Evolutionary conservation across 331 rosid species (phyloP).

Genomic region (Pyrus hybrid): DNA sequence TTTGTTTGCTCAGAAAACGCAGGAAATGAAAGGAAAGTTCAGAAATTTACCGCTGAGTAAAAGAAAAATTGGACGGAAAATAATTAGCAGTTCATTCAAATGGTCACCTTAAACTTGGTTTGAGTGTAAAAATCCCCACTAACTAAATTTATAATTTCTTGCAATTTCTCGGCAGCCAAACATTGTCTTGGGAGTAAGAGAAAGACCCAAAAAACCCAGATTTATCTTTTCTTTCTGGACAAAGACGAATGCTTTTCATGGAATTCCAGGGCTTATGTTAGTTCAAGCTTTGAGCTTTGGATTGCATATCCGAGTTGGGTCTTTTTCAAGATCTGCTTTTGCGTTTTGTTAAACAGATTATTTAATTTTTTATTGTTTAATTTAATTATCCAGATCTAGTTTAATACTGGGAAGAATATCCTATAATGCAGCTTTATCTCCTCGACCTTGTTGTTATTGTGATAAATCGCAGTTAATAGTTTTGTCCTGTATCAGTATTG

Average conservation of each 20-base stretch:
- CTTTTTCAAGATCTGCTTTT: not conserved
- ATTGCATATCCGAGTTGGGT: not conserved
- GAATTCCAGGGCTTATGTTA: not conserved
- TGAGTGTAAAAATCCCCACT: not conserved
- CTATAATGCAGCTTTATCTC: not conserved
- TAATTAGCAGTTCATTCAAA: not conserved
- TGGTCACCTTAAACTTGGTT: not conserved
- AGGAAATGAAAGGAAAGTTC: not conserved
- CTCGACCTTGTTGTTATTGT: not conserved
- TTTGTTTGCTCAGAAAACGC: not conserved
- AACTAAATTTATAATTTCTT: not conserved
- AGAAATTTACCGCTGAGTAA: not conserved
- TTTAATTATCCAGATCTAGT: conserved; percentile 11
- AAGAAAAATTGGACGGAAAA: not conserved
- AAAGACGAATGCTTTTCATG: not conserved
- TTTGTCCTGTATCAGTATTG: conserved; percentile 16
- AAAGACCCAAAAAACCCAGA: not conserved
- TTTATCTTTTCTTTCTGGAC: not conserved
- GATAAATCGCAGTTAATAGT: conserved; percentile 1
- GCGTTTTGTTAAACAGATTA: not conserved
- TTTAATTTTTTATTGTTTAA: not conserved
- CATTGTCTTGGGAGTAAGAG: not conserved
- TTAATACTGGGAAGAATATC: not conserved
- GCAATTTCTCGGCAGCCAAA: not conserved
- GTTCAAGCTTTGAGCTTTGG: not conserved